Base-by-base conservation (phyloP, 371 early-diverging fungal species). In the Apophysomyces variabilis region DNA sequence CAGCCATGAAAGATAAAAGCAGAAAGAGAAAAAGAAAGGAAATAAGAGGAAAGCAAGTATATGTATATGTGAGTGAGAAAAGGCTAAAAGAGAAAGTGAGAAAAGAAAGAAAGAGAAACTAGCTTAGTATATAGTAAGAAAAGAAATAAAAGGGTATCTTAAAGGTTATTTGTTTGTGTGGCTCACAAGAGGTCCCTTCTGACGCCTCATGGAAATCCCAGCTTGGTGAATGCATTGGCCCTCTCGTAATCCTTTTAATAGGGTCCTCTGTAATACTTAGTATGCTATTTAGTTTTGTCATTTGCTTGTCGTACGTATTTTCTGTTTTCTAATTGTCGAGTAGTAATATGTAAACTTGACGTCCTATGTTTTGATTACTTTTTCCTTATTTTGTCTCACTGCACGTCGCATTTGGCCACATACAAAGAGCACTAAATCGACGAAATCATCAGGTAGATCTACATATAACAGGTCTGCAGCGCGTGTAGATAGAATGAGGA, bases 161-260 rank as follows among this genome's bases (percentile, higher is more conserved):
- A 21, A 50, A 50, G 54, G 54, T 21, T 50, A 50, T 50, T 50
- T 50, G 54, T 50, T 50, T 50, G 54, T 50, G 21, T 50, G 54
- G 54, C 21, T 50, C 54, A 50, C 54, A 50, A 50, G 54, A 50
- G 54, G 54, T 50, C 54, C 54, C 54, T 47, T 47, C 47, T 47
- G 47, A 47, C 47, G 47, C 47, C 47, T 47, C 54, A 50, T 50
- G 54, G 54, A 21, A 26, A 21, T 50, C 54, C 54, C 21, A 16
- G 54, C 54, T 21, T 50, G 32, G 32, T 26, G 32, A 26, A 16
- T 50, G 54, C 21, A 50, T 50, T 50, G 21, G 2, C 7, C 16
- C 16, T 47, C 47, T 47, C 4, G 4, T 32, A 11, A 11, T 41
- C 13, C 13, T 41, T 11, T 41, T 41, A 41, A 11, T 41, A 41